phyloP scores from a whole-genome alignment of 306 rosid genomes.

The Astragalus membranaceus region DNA sequence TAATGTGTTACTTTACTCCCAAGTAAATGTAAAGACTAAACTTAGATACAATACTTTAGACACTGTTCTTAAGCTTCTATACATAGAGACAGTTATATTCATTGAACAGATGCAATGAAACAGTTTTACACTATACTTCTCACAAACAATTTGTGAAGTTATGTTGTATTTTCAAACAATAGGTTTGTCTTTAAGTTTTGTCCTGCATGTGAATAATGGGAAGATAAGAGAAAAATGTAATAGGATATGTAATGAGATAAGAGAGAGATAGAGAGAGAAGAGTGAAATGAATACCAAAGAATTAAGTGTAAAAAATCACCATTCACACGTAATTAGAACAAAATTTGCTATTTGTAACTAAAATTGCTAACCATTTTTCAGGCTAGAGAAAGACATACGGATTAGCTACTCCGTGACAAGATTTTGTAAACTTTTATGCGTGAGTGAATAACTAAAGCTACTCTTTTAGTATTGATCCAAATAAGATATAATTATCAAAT shows the following conservation, averaged over 20 bases:
- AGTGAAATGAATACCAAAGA: not conserved
- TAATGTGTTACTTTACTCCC: no score
- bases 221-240: not conserved
- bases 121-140: no score
- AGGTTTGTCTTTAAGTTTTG: no score
- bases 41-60: no score
- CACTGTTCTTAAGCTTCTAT: no score
- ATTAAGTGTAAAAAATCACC: not conserved
- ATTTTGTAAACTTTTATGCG: slow-evolving; percentile 62
- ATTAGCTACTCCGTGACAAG: slow-evolving; percentile 67
- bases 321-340: not conserved
- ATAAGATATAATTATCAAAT: not conserved
- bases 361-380: slow-evolving; percentile 24
- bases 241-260: not conserved
- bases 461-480: not conserved
- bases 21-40: no score
- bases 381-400: slow-evolving; percentile 85
- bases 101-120: no score
- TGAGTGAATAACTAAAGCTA: slow-evolving; percentile 33
- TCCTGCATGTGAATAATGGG: not conserved
- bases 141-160: no score
- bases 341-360: not conserved
- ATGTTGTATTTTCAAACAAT: no score
- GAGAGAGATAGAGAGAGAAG: not conserved
- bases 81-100: no score